Conservation (phyloP, 768 basidiomycete genomes). For the Strobilomyces confusus region DNA sequence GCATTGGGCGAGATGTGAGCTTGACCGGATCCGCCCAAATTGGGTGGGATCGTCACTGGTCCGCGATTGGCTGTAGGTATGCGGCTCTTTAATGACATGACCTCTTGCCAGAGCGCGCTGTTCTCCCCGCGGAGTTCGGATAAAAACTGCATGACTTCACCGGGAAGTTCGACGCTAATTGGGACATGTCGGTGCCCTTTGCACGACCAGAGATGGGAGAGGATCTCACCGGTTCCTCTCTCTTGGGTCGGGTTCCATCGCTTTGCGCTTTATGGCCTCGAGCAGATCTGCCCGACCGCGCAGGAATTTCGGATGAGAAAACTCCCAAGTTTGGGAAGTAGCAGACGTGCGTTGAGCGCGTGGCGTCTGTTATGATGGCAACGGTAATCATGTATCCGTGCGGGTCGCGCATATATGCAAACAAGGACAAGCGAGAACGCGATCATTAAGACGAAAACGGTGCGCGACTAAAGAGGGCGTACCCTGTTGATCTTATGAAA, state of each 20-base stretch:
- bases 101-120: conserved; percentile 47
- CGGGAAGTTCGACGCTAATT: conserved; percentile 69
- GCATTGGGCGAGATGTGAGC: conserved; percentile 3
- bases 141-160: conserved; percentile 58
- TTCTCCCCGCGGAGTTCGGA: conserved; percentile 72
- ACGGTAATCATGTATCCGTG: neutral
- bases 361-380: conserved; percentile 50
- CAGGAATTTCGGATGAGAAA: conserved; percentile 83
- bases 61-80: conserved; percentile 9
- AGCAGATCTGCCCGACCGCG: conserved; percentile 76
- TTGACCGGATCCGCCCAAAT: conserved; percentile 8
- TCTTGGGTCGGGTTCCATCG: conserved; percentile 73
- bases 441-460: conserved; percentile 11
- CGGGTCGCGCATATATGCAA: neutral
- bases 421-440: neutral
- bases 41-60: conserved; percentile 1
- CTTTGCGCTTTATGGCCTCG: conserved; percentile 85
- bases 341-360: conserved; percentile 78
- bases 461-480: conserved; percentile 23
- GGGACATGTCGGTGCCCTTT: conserved; percentile 28
- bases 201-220: neutral
- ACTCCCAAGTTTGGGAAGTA: conserved; percentile 84
- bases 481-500: conserved; percentile 93
- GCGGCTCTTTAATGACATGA: conserved; percentile 19
- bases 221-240: conserved; percentile 26